A percentile compares a stretch with the other conserved stretches of the same genome.
Conservation (phyloP, 495 filamentous ascomycete genomes). For the Penicillium chermesinum region DNA sequence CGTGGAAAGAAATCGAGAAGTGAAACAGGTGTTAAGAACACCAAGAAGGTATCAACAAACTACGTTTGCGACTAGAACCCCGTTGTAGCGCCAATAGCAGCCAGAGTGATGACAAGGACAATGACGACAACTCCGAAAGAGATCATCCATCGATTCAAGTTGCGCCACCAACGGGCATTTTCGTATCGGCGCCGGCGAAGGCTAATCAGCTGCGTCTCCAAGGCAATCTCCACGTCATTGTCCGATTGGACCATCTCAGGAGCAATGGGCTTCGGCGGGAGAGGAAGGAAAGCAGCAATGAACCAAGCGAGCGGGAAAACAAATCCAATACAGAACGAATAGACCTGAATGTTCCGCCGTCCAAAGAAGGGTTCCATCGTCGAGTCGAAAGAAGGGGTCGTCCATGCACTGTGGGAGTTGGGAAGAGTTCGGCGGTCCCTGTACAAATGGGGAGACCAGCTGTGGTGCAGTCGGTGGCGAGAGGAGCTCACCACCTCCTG, state of each 20-base stretch:
- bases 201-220: slow-evolving; percentile 37
- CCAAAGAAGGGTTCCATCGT: slow-evolving; percentile 54
- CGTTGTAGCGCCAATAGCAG: slow-evolving; percentile 50
- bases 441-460: slow-evolving; percentile 72
- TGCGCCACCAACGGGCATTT: slow-evolving; percentile 90
- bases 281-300: slow-evolving; percentile 72
- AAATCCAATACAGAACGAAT: slow-evolving; percentile 86
- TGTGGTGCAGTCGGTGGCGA: slow-evolving; percentile 37
- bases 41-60: too few species aligned
- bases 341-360: slow-evolving; percentile 71
- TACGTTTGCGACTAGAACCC: slow-evolving; percentile 39
- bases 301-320: slow-evolving; percentile 62
- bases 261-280: slow-evolving; percentile 52
- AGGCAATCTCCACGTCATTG: slow-evolving; percentile 39
- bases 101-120: slow-evolving; percentile 59
- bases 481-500: slow-evolving; percentile 15
- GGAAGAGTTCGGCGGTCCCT: slow-evolving; percentile 49
- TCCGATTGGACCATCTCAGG: slow-evolving; percentile 22
- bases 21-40: too few species aligned
- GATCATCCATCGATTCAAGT: slow-evolving; percentile 82
- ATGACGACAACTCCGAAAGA: slow-evolving; percentile 73
- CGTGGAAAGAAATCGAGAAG: too few species aligned
- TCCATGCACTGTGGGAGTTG: slow-evolving; percentile 47
- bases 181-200: slow-evolving; percentile 63
- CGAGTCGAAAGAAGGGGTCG: slow-evolving; percentile 63